Conservation (phyloP, 2,329 filamentous ascomycete genomes). For the Nannizziopsis barbatae region DNA sequence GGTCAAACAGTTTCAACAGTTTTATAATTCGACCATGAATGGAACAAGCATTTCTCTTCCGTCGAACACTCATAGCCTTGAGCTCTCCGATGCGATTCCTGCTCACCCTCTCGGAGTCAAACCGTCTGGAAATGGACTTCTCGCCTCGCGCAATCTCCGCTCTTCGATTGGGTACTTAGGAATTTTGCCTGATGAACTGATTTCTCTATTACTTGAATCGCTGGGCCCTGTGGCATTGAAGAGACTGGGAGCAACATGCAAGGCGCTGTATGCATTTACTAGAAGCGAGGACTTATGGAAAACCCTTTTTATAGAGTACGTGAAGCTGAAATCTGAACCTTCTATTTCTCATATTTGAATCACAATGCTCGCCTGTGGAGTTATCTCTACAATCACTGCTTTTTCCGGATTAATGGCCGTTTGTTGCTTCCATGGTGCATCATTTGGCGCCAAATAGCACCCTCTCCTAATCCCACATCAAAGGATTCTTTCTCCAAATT, state of each 20-base stretch:
- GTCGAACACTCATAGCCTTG: slow-evolving; percentile 4
- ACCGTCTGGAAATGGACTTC: slow-evolving; percentile 73
- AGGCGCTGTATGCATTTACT: slow-evolving; percentile 75
- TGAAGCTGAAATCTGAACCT: background rate
- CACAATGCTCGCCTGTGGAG: background rate
- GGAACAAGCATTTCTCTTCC: background rate
- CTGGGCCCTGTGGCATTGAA: slow-evolving; percentile 55
- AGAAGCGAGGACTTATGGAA: slow-evolving; percentile 84
- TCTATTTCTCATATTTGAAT: background rate
- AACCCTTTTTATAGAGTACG: slow-evolving; percentile 71
- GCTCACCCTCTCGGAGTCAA: slow-evolving; percentile 74
- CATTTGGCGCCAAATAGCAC: too few relatives aligned
- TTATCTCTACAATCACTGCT: too few relatives aligned
- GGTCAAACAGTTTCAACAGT: too few relatives aligned
- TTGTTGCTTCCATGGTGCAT: too few relatives aligned
- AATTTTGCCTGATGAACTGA: slow-evolving; percentile 65
- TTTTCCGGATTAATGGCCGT: too few relatives aligned
- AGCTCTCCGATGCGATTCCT: slow-evolving; percentile 50
- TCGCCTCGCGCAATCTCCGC: slow-evolving; percentile 55
- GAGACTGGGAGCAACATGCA: slow-evolving; percentile 64
- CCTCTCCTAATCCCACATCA: too few relatives aligned
- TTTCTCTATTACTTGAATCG: slow-evolving; percentile 63
- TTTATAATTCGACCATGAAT: background rate
- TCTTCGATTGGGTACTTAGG: slow-evolving; percentile 54
- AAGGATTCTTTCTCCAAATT: too few relatives aligned